Evolutionary conservation across 768 basidiomycete species (phyloP).

Genomic region (Leccinum subtestaceum): DNA sequence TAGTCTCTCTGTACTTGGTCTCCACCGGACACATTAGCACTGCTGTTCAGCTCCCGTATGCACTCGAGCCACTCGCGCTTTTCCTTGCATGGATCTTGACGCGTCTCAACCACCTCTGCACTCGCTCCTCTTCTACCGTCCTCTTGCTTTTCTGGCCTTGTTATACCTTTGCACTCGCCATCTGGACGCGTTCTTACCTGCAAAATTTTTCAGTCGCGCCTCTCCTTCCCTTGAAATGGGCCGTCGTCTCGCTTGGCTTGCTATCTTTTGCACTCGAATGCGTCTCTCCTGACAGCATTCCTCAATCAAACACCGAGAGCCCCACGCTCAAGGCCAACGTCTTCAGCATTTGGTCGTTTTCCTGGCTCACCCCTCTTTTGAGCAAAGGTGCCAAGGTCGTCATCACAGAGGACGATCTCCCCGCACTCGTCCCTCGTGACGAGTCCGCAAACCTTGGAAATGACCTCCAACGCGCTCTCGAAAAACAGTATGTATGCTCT

Average conservation of each 20-base stretch:
- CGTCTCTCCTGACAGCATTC: constrained; percentile 57
- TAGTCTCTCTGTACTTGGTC: constrained; percentile 42
- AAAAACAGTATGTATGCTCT: constrained; percentile 54
- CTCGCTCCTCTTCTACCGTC: constrained; percentile 65
- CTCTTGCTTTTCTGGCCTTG: constrained; percentile 83
- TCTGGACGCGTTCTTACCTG: constrained; percentile 64
- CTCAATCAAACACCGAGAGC: constrained; percentile 49
- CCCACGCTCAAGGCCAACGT: constrained; percentile 77
- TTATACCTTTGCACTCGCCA: constrained; percentile 46
- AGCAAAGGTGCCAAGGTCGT: constrained; percentile 59
- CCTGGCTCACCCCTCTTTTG: constrained; percentile 84
- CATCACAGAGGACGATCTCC: constrained; percentile 86
- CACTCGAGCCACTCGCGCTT: constrained; percentile 58
- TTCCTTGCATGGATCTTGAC: constrained; percentile 50
- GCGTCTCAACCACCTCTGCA: constrained; percentile 66
- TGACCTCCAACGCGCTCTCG: constrained; percentile 57
- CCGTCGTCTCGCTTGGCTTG: constrained; percentile 44
- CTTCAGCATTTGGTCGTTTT: constrained; percentile 80
- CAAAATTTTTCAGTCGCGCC: constrained; percentile 30
- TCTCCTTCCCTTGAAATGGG: constrained; percentile 45
- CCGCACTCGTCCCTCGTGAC: constrained; percentile 64
- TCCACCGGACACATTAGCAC: constrained; percentile 31
- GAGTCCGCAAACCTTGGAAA: constrained; percentile 66
- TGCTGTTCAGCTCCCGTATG: constrained; percentile 48
- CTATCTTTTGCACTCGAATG: constrained; percentile 65